Conservation (phyloP, 1,284 basidiomycete genomes). For the Sporisorium exsertum region DNA sequence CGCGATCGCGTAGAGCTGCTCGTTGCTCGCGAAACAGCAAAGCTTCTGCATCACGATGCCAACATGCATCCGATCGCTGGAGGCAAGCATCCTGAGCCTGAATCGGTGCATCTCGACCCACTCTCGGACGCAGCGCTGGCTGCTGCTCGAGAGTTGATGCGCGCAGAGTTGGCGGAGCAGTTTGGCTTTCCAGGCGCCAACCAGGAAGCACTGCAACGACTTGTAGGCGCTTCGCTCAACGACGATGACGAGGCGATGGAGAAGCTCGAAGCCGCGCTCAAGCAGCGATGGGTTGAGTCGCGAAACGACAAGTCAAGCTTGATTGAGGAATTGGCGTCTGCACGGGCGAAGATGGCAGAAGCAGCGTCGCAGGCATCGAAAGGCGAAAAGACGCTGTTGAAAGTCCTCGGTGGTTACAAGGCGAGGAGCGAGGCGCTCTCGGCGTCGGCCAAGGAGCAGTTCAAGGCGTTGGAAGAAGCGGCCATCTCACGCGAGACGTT, state of each 20-base stretch:
- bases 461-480: slow-evolving; percentile 44
- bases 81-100: slow-evolving; percentile 80
- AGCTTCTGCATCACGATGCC: slow-evolving; percentile 87
- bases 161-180: slow-evolving; percentile 80
- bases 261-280: slow-evolving; percentile 71
- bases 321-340: slow-evolving; percentile 76
- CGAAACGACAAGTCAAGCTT: slow-evolving; percentile 73
- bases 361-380: slow-evolving; percentile 85
- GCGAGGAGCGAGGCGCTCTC: slow-evolving; percentile 79
- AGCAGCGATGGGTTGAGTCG: slow-evolving; percentile 73
- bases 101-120: slow-evolving; percentile 78
- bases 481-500: slow-evolving; percentile 53
- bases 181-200: slow-evolving; percentile 88
- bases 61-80: slow-evolving; percentile 89
- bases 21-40: slow-evolving; percentile 83
- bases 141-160: slow-evolving; percentile 79
- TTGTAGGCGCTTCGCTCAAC: slow-evolving; percentile 42
- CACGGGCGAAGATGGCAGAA: slow-evolving; percentile 81
- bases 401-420: slow-evolving; percentile 90
- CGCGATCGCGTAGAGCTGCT: slow-evolving; percentile 75
- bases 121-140: slow-evolving; percentile 83
- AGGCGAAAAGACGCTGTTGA: slow-evolving; percentile 88
- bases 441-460: slow-evolving; percentile 68
- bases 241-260: slow-evolving; percentile 73
- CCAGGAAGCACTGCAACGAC: slow-evolving; percentile 77